Percentiles rank a stretch among this genome's conserved stretches.
Evolutionary conservation across 306 rosid genomes (phyloP).

Genomic region (peach (Prunus persica)): DNA sequence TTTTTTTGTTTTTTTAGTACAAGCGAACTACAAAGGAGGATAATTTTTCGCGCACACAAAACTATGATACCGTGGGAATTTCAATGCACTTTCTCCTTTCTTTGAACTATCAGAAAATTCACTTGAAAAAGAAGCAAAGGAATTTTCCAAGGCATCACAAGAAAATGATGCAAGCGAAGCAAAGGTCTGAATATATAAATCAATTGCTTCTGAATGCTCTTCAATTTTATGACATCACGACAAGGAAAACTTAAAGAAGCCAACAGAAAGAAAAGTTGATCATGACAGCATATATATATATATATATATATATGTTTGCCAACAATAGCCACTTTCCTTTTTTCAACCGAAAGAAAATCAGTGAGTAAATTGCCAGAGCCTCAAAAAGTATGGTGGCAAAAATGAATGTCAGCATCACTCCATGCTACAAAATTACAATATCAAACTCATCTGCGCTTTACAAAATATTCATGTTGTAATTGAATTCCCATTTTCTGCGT

Average conservation of each 20-base stretch:
- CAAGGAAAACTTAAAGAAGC: not conserved
- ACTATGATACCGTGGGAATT: no score
- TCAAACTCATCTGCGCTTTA: constrained; percentile 10
- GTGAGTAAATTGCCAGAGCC: constrained; percentile 19
- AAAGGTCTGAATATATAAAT: no score
- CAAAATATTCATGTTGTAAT: constrained; percentile 20
- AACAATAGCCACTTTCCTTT: not conserved
- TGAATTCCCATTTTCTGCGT: constrained; percentile 9
- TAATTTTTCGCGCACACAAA: no score
- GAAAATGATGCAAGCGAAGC: not conserved
- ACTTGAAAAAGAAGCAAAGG: not conserved
- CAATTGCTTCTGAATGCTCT: not conserved
- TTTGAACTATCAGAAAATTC: not conserved
- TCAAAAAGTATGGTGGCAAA: constrained; percentile 29
- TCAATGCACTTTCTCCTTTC: not conserved
- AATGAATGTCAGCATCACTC: constrained; percentile 31
- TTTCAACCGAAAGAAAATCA: not conserved
- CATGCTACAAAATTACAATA: constrained; percentile 11
- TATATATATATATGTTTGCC: not conserved
- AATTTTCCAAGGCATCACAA: not conserved
- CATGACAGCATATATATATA: constrained; percentile 1
- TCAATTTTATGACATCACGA: not conserved
- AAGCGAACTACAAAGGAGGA: accelerated
- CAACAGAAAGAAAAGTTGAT: not conserved
- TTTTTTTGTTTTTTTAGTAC: not conserved